phyloP scores from a whole-genome alignment of 1,284 basidiomycete species.

The Austroboletus niveus region DNA sequence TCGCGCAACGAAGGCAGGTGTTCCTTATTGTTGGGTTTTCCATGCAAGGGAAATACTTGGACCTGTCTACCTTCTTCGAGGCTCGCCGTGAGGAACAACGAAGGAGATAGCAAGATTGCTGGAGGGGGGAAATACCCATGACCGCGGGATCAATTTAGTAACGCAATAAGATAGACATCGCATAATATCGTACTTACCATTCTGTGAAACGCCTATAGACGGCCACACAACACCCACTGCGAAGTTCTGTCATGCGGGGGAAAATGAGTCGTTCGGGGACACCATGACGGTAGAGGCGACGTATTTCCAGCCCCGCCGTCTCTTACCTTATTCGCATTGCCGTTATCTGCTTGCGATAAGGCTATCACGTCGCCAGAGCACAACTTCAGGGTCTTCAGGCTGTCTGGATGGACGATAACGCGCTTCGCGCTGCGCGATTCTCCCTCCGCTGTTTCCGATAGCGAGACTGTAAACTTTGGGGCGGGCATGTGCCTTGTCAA shows the following conservation, averaged over 20 bases:
- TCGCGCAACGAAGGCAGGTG: slow-evolving; percentile 50
- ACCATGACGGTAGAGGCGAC: slow-evolving; percentile 1
- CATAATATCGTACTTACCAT: slow-evolving; percentile 43
- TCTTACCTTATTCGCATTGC: slow-evolving; percentile 37
- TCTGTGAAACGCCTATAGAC: slow-evolving; percentile 53
- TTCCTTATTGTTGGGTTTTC: slow-evolving; percentile 34
- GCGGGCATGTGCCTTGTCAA: slow-evolving; percentile 31
- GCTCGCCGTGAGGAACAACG: slow-evolving; percentile 58
- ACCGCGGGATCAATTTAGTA: slow-evolving; percentile 19
- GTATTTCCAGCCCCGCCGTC: slow-evolving; percentile 12
- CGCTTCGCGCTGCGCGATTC: slow-evolving; percentile 57
- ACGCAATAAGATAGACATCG: slow-evolving; percentile 10
- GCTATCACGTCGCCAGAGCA: slow-evolving; percentile 71
- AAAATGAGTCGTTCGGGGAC: slow-evolving; percentile 17
- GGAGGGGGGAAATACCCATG: slow-evolving; percentile 11
- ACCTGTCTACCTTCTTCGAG: slow-evolving; percentile 47
- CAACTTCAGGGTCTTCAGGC: slow-evolving; percentile 60
- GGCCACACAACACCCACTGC: slow-evolving; percentile 73
- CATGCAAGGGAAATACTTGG: slow-evolving; percentile 49
- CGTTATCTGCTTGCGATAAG: slow-evolving; percentile 42
- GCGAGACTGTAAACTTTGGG: slow-evolving; percentile 45
- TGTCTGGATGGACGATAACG: slow-evolving; percentile 63
- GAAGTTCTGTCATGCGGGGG: slow-evolving; percentile 43
- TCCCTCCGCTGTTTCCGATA: slow-evolving; percentile 38
- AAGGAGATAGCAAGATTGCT: slow-evolving; percentile 56